Evolutionary conservation across 164 flowering plant genomes (phyloP).

Genomic region (Tinospora cordifolia): DNA sequence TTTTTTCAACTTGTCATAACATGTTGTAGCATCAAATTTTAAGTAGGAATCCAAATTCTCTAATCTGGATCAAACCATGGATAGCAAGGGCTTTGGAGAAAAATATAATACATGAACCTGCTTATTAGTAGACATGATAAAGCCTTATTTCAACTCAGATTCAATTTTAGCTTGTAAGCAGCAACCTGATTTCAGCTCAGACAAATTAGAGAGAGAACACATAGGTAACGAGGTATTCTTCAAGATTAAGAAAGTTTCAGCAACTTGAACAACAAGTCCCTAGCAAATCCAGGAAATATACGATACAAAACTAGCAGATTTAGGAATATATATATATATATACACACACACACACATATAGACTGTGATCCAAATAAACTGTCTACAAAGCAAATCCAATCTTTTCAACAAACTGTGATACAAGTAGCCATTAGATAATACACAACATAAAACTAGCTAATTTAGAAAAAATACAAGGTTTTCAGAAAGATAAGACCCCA

Average conservation of each 20-base stretch:
- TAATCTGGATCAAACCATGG: too few relatives aligned
- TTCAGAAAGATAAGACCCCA: background rate
- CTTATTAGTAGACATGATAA: background rate
- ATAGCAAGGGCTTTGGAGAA: background rate
- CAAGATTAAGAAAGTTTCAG: background rate
- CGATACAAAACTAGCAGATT: background rate
- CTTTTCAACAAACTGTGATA: background rate
- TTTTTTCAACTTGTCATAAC: too few relatives aligned
- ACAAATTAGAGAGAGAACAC: too few relatives aligned
- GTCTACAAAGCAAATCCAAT: background rate
- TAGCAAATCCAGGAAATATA: background rate
- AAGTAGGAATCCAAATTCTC: too few relatives aligned
- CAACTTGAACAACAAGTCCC: background rate
- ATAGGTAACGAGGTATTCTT: too few relatives aligned
- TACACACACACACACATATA: background rate
- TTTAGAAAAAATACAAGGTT: background rate
- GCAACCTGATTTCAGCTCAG: too few relatives aligned
- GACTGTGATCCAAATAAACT: background rate
- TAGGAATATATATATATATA: background rate
- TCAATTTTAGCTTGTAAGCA: background rate
- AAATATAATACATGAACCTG: background rate
- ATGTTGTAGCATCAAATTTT: too few relatives aligned
- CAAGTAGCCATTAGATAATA: background rate
- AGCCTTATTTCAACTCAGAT: background rate
- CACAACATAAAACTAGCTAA: background rate